Evolutionary conservation across 176 grass and related monocot species (phyloP).

Genomic region (Oryza coarctata): DNA sequence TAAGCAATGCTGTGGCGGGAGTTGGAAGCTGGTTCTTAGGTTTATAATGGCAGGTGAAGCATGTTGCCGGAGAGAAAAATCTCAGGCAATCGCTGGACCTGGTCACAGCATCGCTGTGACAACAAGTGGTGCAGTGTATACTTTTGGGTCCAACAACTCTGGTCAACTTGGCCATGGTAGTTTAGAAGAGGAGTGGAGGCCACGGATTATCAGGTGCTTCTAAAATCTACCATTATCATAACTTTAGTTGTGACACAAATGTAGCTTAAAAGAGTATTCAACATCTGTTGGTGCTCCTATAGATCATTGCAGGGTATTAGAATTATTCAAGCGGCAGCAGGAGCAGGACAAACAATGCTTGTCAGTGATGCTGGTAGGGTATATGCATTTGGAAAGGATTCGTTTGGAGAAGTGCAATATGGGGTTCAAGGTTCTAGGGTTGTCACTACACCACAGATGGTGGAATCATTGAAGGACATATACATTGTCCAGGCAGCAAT

Average conservation of each 20-base stretch:
- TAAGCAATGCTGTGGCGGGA: constrained; percentile 66
- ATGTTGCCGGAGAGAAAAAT: constrained; percentile 77
- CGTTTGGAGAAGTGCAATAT: constrained; percentile 82
- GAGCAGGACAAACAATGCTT: constrained; percentile 75
- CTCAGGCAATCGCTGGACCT: constrained; percentile 74
- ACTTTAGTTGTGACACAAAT: constrained; percentile 34
- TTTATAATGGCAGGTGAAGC: constrained; percentile 80
- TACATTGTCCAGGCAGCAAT: constrained; percentile 87
- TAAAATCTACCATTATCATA: constrained; percentile 45
- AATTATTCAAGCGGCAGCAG: constrained; percentile 87
- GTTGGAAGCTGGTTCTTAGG: constrained; percentile 93
- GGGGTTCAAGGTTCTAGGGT: constrained; percentile 56
- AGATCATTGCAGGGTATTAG: constrained; percentile 84
- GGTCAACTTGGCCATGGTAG: constrained; percentile 85
- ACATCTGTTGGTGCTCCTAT: constrained; percentile 33
- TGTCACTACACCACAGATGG: constrained; percentile 66
- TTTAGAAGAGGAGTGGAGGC: constrained; percentile 83
- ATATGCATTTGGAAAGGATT: constrained; percentile 90
- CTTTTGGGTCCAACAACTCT: constrained; percentile 84
- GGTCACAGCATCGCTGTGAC: constrained; percentile 85
- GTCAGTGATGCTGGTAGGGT: constrained; percentile 84
- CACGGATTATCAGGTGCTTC: constrained; percentile 74
- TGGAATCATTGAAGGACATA: constrained; percentile 73
- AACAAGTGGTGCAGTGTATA: constrained; percentile 56
- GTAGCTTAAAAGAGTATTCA: constrained; percentile 22